Percentiles rank a stretch among this genome's conserved stretches.
These are phyloP conservation scores for Scutellaria galericulata DNA, from an alignment of 257 asterid species.

Conservation along the genomic window DNA sequence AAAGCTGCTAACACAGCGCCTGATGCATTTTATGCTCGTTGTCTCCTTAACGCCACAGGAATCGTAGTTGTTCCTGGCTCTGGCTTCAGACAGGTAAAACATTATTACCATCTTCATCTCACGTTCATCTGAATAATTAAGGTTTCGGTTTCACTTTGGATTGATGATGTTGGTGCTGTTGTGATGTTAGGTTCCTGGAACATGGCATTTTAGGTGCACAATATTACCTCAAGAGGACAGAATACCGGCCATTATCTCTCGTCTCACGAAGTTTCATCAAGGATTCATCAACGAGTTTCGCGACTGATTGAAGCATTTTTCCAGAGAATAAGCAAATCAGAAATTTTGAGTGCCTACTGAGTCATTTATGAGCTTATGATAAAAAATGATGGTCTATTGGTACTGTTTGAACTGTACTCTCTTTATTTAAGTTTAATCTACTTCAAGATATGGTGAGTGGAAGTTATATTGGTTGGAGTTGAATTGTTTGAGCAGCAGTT, in stretches of 20 bases:
- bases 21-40: constrained; percentile 73
- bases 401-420: background rate
- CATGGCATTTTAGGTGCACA: constrained; percentile 97
- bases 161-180: background rate
- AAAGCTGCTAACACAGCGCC: constrained; percentile 72
- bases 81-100: constrained; percentile 87
- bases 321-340: background rate
- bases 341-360: background rate
- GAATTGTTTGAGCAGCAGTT: constrained; percentile 1
- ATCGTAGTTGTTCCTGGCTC: constrained; percentile 96
- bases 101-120: background rate
- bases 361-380: background rate
- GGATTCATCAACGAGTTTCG: constrained; percentile 77
- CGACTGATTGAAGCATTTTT: constrained; percentile 35
- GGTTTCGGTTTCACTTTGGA: no score
- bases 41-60: constrained; percentile 91
- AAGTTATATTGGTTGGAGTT: constrained; percentile 8
- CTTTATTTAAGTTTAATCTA: background rate
- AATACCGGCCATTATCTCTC: constrained; percentile 77
- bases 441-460: background rate
- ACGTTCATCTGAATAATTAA: background rate
- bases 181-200: constrained; percentile 65
- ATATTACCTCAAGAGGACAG: constrained; percentile 92
- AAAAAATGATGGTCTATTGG: background rate
- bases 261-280: constrained; percentile 77